Base-by-base conservation (phyloP, 768 basidiomycete species). In the Podaxis sp. region DNA sequence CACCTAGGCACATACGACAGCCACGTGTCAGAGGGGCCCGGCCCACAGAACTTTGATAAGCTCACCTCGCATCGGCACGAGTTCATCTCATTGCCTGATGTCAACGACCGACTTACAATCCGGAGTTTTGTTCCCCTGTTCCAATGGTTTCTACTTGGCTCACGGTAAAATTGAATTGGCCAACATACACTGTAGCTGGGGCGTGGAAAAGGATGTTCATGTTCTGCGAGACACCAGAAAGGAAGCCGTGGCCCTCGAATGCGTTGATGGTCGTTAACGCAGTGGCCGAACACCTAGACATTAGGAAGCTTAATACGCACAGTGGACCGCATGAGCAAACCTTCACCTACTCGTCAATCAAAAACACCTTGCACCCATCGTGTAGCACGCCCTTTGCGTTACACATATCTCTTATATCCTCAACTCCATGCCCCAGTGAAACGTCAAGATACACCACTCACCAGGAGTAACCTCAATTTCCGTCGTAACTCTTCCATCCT, bases 121-220 rank as follows among this genome's bases (percentile, higher is more conserved):
- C 75, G 74, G 24, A 85, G 72, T 48, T 67, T 76, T 46, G 80
- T 75, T 1, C 82, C 82, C 38, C 84, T 84, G 57, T 28, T 33
- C 3, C 3, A 36, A n/a, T 4, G 13, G 24, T 24, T 6, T 39
- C 33, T 44, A 33, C 63, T 38, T 28, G 17, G 30, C 24, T 24
- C 13, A 6, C 52, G 11, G 30, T 52, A 13, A 36, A 28, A 39
- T 55, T 8, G 48, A 5, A 38, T 44, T 44, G 19, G 8, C 52
- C 22, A 15, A 73, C 79, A 51, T 66, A 77, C 84, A 73, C 58
- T 19, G 69, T 62, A 0, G 79, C 82, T 1, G 76, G 73, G 3
- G 77, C 71, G 65, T 85, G 81, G 64, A 78, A 84, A n/a, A 77
- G 64, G 2, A 74, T 71, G 58, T 83, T 78, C 66, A 85, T 80